Conservation (phyloP, 352 stramenopile genomes). For the Globisporangium barbulae region DNA sequence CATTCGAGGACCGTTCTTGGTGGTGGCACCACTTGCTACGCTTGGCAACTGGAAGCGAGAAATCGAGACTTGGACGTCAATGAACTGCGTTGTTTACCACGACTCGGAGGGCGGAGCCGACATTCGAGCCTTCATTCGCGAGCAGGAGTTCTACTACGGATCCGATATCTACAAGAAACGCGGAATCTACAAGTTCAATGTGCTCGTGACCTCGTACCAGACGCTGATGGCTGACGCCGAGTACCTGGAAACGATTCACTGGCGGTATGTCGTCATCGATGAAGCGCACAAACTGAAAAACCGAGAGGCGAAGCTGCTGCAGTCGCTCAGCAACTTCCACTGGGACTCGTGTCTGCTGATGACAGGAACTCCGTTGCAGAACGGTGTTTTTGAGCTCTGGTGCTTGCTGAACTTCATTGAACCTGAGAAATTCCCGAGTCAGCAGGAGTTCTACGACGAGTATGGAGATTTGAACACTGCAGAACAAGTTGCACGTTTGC, state of each 20-base stretch:
- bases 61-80: slow-evolving; percentile 98
- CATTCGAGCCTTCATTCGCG: slow-evolving; percentile 90
- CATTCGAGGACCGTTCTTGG: slow-evolving; percentile 95
- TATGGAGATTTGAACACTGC: slow-evolving; percentile 96
- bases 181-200: slow-evolving; percentile 93
- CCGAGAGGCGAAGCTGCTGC: slow-evolving; percentile 91
- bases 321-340: slow-evolving; percentile 83
- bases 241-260: slow-evolving; percentile 91
- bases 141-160: slow-evolving; percentile 97
- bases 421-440: slow-evolving; percentile 91
- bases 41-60: slow-evolving; percentile 99
- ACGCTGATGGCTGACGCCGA: slow-evolving; percentile 94
- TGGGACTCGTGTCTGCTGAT: slow-evolving; percentile 94
- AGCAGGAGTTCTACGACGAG: slow-evolving; percentile 95
- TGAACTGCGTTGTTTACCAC: slow-evolving; percentile 99
- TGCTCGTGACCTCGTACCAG: slow-evolving; percentile 98
- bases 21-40: slow-evolving; percentile 97
- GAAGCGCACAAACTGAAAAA: slow-evolving; percentile 99
- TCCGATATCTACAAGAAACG: slow-evolving; percentile 70
- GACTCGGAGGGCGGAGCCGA: slow-evolving; percentile 92
- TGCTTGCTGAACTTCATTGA: slow-evolving; percentile 99
- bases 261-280: slow-evolving; percentile 98
- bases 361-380: slow-evolving; percentile 98
- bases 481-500: slow-evolving; percentile 95
- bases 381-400: slow-evolving; percentile 99